A percentile compares a stretch with the other conserved stretches of the same genome.
phyloP scores from a whole-genome alignment of 2,329 filamentous ascomycete species.

The Calonectria hongkongensis region DNA sequence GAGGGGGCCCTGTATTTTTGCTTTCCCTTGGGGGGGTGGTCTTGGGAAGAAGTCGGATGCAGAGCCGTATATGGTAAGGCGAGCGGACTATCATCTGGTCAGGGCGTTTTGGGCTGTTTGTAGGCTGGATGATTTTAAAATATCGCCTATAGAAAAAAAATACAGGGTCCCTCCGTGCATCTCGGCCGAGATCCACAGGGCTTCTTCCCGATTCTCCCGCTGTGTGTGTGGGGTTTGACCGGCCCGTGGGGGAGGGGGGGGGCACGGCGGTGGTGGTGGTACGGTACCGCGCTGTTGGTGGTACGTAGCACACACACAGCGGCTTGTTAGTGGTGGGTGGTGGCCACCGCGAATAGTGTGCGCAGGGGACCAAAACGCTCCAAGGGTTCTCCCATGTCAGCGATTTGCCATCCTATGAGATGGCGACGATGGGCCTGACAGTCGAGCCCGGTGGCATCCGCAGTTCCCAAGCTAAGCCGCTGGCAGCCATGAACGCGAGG shows the following conservation, averaged over 20 bases:
- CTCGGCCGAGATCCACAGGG: slow-evolving; percentile 24
- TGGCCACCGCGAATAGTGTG: not conserved
- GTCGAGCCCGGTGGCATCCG: not conserved
- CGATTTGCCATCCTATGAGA: not conserved
- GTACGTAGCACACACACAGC: too few relatives aligned
- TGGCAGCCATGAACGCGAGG: slow-evolving; percentile 20
- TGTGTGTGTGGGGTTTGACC: slow-evolving; percentile 4
- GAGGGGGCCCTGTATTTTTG: not conserved
- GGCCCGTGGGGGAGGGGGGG: not conserved
- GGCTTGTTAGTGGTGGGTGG: not conserved
- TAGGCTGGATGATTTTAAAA: not conserved
- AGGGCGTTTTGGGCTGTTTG: not conserved
- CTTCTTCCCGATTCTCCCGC: not conserved
- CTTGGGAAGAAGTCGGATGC: slow-evolving; percentile 4
- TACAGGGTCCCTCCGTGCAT: slow-evolving; percentile 1
- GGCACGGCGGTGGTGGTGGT: too few relatives aligned
- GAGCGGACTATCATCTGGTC: slow-evolving; percentile 15
- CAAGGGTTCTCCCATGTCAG: slow-evolving; percentile 11
- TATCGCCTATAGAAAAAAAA: not conserved
- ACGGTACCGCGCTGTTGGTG: too few relatives aligned
- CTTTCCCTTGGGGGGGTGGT: not conserved
- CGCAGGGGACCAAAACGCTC: not conserved
- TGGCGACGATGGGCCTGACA: not conserved
- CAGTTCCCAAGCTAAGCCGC: slow-evolving; percentile 9
- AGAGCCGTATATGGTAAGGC: slow-evolving; percentile 19